Conservation (phyloP, 2,329 filamentous ascomycete genomes). For the Coniochaeta sp. region DNA sequence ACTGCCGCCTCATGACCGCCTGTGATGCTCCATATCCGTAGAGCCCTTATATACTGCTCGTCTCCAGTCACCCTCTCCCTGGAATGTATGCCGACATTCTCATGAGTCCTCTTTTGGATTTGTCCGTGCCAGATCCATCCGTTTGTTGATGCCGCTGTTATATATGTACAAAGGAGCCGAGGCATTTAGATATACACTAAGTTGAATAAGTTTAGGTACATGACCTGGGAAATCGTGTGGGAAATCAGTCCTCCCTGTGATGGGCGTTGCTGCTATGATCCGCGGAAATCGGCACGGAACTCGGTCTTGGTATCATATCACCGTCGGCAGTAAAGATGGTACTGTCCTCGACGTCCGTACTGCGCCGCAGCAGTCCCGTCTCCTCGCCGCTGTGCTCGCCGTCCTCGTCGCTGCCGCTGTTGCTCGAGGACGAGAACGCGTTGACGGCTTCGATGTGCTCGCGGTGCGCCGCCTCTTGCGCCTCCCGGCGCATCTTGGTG, state of each 20-base stretch:
- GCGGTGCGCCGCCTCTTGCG: constrained; percentile 43
- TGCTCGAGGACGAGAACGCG: constrained; percentile 16
- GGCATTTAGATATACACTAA: background rate
- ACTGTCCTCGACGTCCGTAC: constrained; percentile 26
- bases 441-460: constrained; percentile 29
- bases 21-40: background rate
- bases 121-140: background rate
- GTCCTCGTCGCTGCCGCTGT: constrained; percentile 22
- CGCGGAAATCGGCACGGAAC: background rate
- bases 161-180: background rate
- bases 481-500: constrained; percentile 75
- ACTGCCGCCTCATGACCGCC: background rate
- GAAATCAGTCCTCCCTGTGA: background rate
- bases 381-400: constrained; percentile 35
- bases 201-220: background rate
- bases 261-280: background rate
- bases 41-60: background rate
- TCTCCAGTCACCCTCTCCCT: background rate
- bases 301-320: constrained; percentile 24
- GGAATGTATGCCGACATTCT: background rate
- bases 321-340: constrained; percentile 30
- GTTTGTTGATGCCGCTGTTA: background rate
- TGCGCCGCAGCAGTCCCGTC: constrained; percentile 35
- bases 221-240: background rate
- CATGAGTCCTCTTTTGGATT: background rate